These are phyloP conservation scores for Plasmopara muralis DNA, from an alignment of 352 stramenopile species.

Conservation along the genomic window DNA sequence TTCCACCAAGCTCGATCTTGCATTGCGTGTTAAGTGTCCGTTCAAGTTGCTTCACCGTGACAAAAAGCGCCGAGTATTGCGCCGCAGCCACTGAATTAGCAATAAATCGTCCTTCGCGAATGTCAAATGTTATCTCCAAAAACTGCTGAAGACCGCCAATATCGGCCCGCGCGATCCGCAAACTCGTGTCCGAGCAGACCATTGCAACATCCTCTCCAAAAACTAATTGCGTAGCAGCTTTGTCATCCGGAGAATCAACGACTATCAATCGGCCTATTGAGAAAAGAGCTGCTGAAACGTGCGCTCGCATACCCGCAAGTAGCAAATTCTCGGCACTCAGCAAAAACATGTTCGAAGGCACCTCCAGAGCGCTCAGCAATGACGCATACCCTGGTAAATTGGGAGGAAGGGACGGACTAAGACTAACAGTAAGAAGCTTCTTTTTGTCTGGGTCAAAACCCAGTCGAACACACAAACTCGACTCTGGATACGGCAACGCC, in stretches of 20 bases:
- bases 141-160: conserved; percentile 74
- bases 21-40: conserved; percentile 69
- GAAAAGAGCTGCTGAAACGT: conserved; percentile 66
- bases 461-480: conserved; percentile 63
- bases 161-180: conserved; percentile 59
- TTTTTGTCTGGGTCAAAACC: conserved; percentile 52
- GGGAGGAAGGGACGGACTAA: conserved; percentile 58
- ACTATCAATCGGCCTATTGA: conserved; percentile 65
- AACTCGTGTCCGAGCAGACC: conserved; percentile 46
- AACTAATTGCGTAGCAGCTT: conserved; percentile 46
- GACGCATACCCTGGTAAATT: conserved; percentile 48
- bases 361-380: conserved; percentile 50
- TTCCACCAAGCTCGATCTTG: conserved; percentile 62
- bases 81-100: conserved; percentile 57
- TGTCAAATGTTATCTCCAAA: conserved; percentile 75
- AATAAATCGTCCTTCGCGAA: conserved; percentile 64
- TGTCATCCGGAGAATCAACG: conserved; percentile 53
- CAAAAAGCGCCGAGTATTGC: conserved; percentile 50
- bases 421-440: conserved; percentile 51
- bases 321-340: conserved; percentile 72
- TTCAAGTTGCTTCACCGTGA: conserved; percentile 56
- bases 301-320: conserved; percentile 66
- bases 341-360: conserved; percentile 73
- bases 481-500: conserved; percentile 47
- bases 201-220: conserved; percentile 70